phyloP scores from a whole-genome alignment of 768 basidiomycete genomes.

The Suillus hirtellus region DNA sequence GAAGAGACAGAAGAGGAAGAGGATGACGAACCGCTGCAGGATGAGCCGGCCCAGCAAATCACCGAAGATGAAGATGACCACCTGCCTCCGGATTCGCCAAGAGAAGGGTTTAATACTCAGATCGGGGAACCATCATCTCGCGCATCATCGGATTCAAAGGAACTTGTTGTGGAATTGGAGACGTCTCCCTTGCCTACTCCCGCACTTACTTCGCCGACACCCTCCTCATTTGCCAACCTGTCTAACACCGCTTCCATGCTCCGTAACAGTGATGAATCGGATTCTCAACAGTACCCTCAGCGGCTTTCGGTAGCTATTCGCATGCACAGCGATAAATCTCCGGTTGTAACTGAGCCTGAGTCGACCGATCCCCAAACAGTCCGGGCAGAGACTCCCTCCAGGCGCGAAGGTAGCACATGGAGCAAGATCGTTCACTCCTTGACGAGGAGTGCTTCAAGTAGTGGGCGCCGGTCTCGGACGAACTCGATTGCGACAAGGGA shows the following conservation, averaged over 20 bases:
- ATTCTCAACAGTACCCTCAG: conserved; percentile 60
- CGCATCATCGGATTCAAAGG: conserved; percentile 59
- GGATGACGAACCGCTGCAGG: conserved; percentile 43
- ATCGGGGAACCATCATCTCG: conserved; percentile 56
- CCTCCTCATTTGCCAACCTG: conserved; percentile 47
- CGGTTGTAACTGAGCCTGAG: conserved; percentile 48
- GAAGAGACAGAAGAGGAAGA: conserved; percentile 35
- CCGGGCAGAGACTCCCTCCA: conserved; percentile 47
- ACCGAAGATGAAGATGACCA: conserved; percentile 48
- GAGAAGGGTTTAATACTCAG: conserved; percentile 45
- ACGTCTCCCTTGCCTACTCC: conserved; percentile 52
- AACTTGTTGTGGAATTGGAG: conserved; percentile 64
- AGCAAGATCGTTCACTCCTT: conserved; percentile 72
- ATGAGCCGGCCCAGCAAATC: conserved; percentile 37
- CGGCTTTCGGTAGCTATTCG: conserved; percentile 65
- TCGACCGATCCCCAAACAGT: conserved; percentile 46
- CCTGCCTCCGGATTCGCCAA: conserved; percentile 53
- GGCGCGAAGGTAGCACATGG: conserved; percentile 69
- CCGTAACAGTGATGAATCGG: conserved; percentile 46
- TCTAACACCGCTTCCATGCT: conserved; percentile 42
- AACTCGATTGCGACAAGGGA: conserved; percentile 73
- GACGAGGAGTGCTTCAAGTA: conserved; percentile 61
- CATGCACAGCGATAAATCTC: conserved; percentile 61
- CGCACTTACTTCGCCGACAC: conserved; percentile 47
- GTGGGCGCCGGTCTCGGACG: conserved; percentile 75